A percentile compares a stretch with the other conserved stretches of the same genome.
These are phyloP conservation scores for Alternaria sp. DNA, from an alignment of 2,329 filamentous ascomycete genomes.

Conservation along the genomic window DNA sequence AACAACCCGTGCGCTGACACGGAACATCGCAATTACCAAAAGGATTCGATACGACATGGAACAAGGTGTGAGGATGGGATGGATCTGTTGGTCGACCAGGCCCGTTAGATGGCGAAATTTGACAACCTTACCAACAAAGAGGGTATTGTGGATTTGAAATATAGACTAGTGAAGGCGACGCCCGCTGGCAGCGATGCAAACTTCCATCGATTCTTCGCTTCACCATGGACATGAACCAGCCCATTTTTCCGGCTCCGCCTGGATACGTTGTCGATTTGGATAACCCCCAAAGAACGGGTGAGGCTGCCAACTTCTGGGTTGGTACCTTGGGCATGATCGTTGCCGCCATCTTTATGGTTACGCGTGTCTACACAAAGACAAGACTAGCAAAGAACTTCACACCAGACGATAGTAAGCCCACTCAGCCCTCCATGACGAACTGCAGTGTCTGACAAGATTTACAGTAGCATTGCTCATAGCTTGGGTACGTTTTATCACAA, in stretches of 20 bases:
- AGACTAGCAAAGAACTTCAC: constrained; percentile 30
- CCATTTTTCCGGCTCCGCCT: constrained; percentile 33
- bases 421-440: background rate
- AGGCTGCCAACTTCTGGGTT: constrained; percentile 30
- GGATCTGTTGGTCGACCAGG: background rate
- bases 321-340: constrained; percentile 34
- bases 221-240: constrained; percentile 20
- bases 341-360: constrained; percentile 30
- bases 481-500: constrained; percentile 18
- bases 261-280: constrained; percentile 41
- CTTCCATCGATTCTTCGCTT: background rate
- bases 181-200: background rate
- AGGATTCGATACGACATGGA: background rate
- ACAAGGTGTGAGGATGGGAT: background rate
- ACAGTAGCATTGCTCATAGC: constrained; percentile 23
- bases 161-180: background rate
- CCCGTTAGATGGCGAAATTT: background rate
- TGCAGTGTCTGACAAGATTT: background rate
- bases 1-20: background rate
- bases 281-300: constrained; percentile 29
- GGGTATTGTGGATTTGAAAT: background rate
- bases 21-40: background rate
- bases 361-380: constrained; percentile 40
- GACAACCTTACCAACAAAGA: background rate
- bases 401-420: constrained; percentile 39